These are phyloP conservation scores for Rhodamnia argentea DNA, from an alignment of 345 rosid species.

Conservation along the genomic window DNA sequence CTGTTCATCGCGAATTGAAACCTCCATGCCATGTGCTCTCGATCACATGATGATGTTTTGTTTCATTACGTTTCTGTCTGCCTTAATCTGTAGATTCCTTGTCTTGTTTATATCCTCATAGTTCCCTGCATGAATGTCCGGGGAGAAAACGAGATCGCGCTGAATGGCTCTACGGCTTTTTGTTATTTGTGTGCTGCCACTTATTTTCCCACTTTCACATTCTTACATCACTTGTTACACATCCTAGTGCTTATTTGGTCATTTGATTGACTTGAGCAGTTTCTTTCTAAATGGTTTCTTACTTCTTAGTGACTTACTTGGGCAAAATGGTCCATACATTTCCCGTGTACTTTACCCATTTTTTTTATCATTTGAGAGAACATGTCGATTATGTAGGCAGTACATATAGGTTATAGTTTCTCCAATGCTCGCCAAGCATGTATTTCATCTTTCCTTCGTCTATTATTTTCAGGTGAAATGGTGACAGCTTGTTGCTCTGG, in stretches of 20 bases:
- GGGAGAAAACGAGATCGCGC: background rate
- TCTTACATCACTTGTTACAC: background rate
- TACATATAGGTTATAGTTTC: background rate
- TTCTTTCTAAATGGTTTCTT: background rate
- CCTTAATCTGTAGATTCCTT: background rate
- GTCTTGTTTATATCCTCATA: background rate
- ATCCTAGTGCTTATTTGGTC: background rate
- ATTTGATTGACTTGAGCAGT: background rate
- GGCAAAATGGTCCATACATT: background rate
- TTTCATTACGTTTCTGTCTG: background rate
- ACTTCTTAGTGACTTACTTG: background rate
- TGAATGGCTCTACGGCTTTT: background rate
- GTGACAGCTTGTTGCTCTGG: background rate
- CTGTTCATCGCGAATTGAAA: background rate
- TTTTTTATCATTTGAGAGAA: background rate
- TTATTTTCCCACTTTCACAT: background rate
- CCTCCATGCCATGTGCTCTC: background rate
- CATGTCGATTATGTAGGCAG: background rate
- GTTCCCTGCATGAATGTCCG: background rate
- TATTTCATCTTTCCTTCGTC: background rate
- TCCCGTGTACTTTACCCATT: background rate
- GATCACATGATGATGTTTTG: background rate
- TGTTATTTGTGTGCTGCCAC: background rate
- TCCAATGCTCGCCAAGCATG: background rate
- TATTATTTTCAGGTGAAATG: background rate